Percentiles rank a stretch among this genome's conserved stretches.
Evolutionary conservation across 176 grass and related monocot genomes (phyloP).

Genomic region (Paspalum vaginatum): DNA sequence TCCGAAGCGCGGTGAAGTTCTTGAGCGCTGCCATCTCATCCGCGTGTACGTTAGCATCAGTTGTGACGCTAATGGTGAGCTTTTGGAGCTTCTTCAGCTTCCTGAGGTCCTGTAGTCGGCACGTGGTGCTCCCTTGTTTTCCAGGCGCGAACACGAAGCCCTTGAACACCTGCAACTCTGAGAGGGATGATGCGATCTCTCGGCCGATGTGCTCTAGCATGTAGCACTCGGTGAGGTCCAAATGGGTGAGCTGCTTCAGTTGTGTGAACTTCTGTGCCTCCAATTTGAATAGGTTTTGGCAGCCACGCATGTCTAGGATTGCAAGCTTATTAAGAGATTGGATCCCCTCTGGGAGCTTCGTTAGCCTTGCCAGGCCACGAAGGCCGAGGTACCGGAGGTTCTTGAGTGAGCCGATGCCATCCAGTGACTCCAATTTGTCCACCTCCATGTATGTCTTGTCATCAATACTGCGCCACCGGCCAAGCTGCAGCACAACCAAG

Average conservation of each 20-base stretch:
- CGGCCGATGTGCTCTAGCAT: conserved; percentile 46
- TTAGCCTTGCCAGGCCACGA: conserved; percentile 42
- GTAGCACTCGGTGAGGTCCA: conserved; percentile 59
- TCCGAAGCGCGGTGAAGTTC: neutral
- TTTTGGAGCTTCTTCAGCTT: conserved; percentile 27
- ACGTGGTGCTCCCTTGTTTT: neutral
- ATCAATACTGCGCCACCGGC: conserved; percentile 27
- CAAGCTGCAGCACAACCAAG: conserved; percentile 33
- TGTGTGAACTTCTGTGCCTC: neutral
- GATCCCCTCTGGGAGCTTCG: conserved; percentile 16
- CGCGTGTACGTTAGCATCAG: conserved; percentile 8
- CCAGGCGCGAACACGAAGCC: conserved; percentile 40
- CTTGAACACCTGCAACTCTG: conserved; percentile 40
- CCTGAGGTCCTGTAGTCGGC: neutral
- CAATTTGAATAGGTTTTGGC: conserved; percentile 44
- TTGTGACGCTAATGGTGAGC: conserved; percentile 47
- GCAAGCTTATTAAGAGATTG: neutral
- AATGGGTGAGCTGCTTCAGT: conserved; percentile 30
- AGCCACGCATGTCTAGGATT: conserved; percentile 45
- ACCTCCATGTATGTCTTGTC: conserved; percentile 47
- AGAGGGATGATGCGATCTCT: conserved; percentile 10
- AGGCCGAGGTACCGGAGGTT: conserved; percentile 44
- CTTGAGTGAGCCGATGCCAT: conserved; percentile 5
- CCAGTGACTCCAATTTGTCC: neutral
- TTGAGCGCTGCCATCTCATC: neutral